Evolutionary conservation across 2,329 filamentous ascomycete genomes (phyloP), one percentile per base, ranked within the genome.

Genomic region (Ilyonectria destructans): DNA sequence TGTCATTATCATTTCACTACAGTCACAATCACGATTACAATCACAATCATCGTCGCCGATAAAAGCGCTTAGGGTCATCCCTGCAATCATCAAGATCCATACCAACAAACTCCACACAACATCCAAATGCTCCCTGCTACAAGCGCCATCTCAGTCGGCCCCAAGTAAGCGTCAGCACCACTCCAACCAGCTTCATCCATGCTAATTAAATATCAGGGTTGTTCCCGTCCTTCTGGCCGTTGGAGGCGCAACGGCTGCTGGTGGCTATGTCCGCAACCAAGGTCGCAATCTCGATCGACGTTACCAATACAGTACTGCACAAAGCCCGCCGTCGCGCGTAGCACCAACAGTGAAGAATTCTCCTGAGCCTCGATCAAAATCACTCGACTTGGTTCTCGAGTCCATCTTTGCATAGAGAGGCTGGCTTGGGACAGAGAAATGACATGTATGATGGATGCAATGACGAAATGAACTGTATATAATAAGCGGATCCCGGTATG

Each of bases 211-310:
- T 17, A 2, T 2, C 1, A 74, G 73, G 69, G 68, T 74, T n/a
- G 29, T 75, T 13, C 73, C 73, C 6, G 54, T 74, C 57, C 58
- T 72, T 29, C 59, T 75, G 55, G 72, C 72, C 23, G 67, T 75
- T 12, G 73, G 73, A 65, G 65, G 73, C 45, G 73, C 67, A 37
- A 74, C 73, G 21, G 64, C 71, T 49, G 72, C 67, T 33, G 69
- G 72, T 26, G 17, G 43, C 49, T 65, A 65, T 33, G 49, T 61
- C 35, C 71, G 72, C 15, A 68, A 71, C 29, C 19, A 59, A 35
- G 35, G 54, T 21, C 58, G 48, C 21, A 54, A 3, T 26, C 60
- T 65, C 35, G 64, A 8, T 57, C 45, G 59, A 26, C 52, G 43
- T 26, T 40, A 54, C 37, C 69, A 69, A n/a, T 62, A 69, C 69